Conservation (phyloP, 148 eudicot genomes). For the Linanthus parryae region DNA sequence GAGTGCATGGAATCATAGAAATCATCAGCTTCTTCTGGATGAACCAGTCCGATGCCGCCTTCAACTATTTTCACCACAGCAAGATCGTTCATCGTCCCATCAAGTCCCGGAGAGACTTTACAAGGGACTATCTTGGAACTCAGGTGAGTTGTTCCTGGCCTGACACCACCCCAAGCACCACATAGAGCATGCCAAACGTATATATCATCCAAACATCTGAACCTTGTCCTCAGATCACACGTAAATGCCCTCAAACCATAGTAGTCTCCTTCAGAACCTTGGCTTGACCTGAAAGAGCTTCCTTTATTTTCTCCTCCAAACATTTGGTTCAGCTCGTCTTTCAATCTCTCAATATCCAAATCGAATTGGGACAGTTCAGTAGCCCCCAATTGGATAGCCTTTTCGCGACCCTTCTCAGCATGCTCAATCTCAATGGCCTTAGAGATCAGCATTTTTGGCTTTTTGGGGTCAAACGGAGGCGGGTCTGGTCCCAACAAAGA, state of each 20-base stretch:
- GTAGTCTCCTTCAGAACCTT: conserved; percentile 13
- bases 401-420: conserved; percentile 38
- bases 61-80: conserved; percentile 55
- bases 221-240: conserved; percentile 34
- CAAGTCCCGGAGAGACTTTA: conserved; percentile 44
- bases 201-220: conserved; percentile 55
- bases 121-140: conserved; percentile 32
- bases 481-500: conserved; percentile 26
- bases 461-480: conserved; percentile 40
- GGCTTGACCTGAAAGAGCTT: neutral
- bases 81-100: conserved; percentile 54
- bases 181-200: conserved; percentile 70
- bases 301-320: conserved; percentile 17
- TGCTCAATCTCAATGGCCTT: conserved; percentile 53
- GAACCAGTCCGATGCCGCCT: conserved; percentile 57
- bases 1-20: conserved; percentile 65
- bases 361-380: conserved; percentile 26
- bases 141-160: conserved; percentile 50
- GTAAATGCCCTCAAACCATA: conserved; percentile 56
- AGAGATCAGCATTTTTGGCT: conserved; percentile 42
- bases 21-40: conserved; percentile 51
- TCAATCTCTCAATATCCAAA: conserved; percentile 24
- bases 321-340: conserved; percentile 32
- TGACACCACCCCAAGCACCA: conserved; percentile 76
- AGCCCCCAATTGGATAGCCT: conserved; percentile 20